phyloP scores from a whole-genome alignment of 2,329 filamentous ascomycete species.

The Curvularia lunata region DNA sequence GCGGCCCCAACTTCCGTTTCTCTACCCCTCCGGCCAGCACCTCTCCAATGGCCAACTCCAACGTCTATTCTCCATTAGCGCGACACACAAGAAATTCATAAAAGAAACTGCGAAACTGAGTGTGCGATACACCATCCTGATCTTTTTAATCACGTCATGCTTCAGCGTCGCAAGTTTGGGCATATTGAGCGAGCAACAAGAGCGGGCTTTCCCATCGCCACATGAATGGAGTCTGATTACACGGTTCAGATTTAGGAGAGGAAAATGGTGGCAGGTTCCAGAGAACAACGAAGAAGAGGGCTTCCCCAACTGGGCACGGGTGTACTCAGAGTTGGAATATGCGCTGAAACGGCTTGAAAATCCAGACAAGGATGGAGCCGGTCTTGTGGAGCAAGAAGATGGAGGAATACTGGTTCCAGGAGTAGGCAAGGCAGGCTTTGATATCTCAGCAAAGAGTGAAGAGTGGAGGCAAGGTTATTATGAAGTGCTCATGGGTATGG shows the following conservation, averaged over 20 bases:
- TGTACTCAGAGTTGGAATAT: conserved; percentile 65
- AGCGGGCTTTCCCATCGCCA: conserved; percentile 79
- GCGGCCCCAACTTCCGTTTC: conserved; percentile 70
- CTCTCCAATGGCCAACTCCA: conserved; percentile 56
- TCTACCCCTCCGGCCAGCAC: conserved; percentile 60
- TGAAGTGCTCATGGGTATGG: conserved; percentile 78
- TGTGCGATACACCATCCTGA: conserved; percentile 68
- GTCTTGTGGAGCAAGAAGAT: conserved; percentile 63
- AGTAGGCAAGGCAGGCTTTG: conserved; percentile 61
- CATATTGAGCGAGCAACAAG: conserved; percentile 74
- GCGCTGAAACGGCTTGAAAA: conserved; percentile 74
- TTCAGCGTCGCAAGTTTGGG: conserved; percentile 68
- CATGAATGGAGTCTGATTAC: conserved; percentile 79
- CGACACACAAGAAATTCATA: conserved; percentile 73
- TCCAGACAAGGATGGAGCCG: conserved; percentile 69
- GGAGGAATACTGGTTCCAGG: conserved; percentile 53
- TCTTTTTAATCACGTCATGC: conserved; percentile 69
- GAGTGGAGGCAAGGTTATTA: conserved; percentile 87
- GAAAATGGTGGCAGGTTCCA: conserved; percentile 53
- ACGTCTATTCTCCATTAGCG: conserved; percentile 72
- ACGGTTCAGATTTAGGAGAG: conserved; percentile 70
- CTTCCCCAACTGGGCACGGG: conserved; percentile 72
- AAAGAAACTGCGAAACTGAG: conserved; percentile 73
- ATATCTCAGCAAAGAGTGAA: conserved; percentile 77
- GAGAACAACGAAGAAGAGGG: conserved; percentile 64